A percentile compares a stretch with the other conserved stretches of the same genome.
Evolutionary conservation across 1,284 basidiomycete genomes (phyloP).

Genomic region (Laetiporus sulphureus): DNA sequence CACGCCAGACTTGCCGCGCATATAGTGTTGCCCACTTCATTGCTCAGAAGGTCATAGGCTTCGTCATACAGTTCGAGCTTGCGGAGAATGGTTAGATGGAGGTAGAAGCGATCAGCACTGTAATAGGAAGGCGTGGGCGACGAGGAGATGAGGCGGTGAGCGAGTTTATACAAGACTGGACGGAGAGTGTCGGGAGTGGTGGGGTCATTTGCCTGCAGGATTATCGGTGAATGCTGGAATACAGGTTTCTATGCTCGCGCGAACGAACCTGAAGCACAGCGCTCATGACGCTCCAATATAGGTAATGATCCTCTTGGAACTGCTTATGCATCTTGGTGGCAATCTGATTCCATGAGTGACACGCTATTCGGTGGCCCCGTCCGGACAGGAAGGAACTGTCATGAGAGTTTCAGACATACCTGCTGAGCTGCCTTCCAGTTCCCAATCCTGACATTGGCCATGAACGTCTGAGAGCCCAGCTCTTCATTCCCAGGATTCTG

Average conservation of each 20-base stretch:
- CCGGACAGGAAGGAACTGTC: too few species aligned
- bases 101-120: slow-evolving; percentile 68
- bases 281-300: slow-evolving; percentile 80
- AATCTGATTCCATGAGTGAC: too few species aligned
- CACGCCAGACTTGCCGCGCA: slow-evolving; percentile 69
- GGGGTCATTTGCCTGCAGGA: slow-evolving; percentile 52
- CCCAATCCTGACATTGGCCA: slow-evolving; percentile 68
- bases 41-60: slow-evolving; percentile 63
- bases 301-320: slow-evolving; percentile 71
- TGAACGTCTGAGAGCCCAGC: slow-evolving; percentile 75
- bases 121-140: slow-evolving; percentile 54
- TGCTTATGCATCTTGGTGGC: slow-evolving; percentile 75
- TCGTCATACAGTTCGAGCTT: slow-evolving; percentile 64
- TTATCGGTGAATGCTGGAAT: neutral
- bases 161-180: slow-evolving; percentile 63
- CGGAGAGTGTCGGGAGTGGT: slow-evolving; percentile 55
- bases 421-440: slow-evolving; percentile 81
- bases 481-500: slow-evolving; percentile 76
- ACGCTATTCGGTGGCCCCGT: too few species aligned
- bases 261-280: slow-evolving; percentile 66
- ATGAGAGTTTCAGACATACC: too few species aligned
- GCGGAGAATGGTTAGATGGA: slow-evolving; percentile 66
- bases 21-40: slow-evolving; percentile 56
- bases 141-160: slow-evolving; percentile 58
- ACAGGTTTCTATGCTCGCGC: too few species aligned